Evolutionary conservation across 306 rosid species (phyloP), one percentile per base, ranked within the genome.

Genomic region (Lathyrus oleraceus): DNA sequence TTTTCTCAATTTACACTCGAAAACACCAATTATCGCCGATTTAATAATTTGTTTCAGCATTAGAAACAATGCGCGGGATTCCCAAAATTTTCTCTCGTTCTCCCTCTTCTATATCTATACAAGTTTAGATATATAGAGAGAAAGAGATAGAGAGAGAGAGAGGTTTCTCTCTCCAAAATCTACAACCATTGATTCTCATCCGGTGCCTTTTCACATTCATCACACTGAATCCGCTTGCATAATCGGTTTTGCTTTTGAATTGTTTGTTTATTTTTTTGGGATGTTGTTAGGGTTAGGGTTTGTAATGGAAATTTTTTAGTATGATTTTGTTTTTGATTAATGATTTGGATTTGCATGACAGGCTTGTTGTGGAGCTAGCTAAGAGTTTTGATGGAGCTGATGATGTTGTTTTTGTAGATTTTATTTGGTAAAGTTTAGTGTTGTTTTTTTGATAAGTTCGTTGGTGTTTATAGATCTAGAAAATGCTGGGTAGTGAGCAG

Each of bases 401-500:
- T 42, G 6, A 42, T 19, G 32, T 80, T 71, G 53, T 59, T 30
- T 17, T 65, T 71, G 43, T 57, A 53, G 57, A 58, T 52, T 52
- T 57, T 28, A 81, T 19, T 4, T 64, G 6, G 15, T 4, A 5
- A 39, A 35, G 69, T 78, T 66, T 79, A 75, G 67, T 70, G 78
- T 71, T 76, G 79, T 78, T 87, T 83, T 83, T 64, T 10, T 51
- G 1, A 82, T 69, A 67, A 19, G 38, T 67, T 83, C 20, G 74
- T 74, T 47, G 52, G 58, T 10, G 61, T 60, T 16, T 10, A 78
- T 73, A 70, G 75, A 74, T 82, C 72, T 61, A 5, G 44, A 61
- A 66, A 60, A 76, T 83, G 78, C 45, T 83, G 40, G 84, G 88
- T 71, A 61, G 72, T 69, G 89, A 87, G 72, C 80, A 77, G 42